These are phyloP conservation scores for Naganishia sp. DNA, from an alignment of 1,284 basidiomycete genomes.

Conservation along the genomic window DNA sequence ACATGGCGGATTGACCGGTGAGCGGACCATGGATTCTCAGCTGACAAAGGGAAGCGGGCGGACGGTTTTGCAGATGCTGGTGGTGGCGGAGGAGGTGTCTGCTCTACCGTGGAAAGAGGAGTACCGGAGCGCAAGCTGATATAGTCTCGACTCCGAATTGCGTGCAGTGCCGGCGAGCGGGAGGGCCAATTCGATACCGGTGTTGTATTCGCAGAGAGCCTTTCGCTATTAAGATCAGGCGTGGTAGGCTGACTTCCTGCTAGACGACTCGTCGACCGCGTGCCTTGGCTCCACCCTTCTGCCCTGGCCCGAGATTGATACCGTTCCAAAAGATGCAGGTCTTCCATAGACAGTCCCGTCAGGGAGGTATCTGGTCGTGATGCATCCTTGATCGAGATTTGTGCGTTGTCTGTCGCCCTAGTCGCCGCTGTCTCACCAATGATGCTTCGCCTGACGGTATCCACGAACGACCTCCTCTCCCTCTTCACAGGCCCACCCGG, in stretches of 20 bases:
- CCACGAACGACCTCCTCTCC: conserved; percentile 1
- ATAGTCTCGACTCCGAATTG: not conserved
- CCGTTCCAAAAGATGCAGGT: conserved; percentile 10
- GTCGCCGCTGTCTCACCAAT: not conserved
- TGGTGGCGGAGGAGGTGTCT: conserved; percentile 6
- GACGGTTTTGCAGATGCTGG: not conserved
- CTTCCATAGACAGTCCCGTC: conserved; percentile 8
- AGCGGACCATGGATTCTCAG: conserved; percentile 3
- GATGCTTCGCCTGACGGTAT: not conserved
- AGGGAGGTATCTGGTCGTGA: not conserved
- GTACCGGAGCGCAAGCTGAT: conserved; percentile 21
- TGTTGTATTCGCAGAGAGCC: too few species aligned
- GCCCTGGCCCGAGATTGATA: conserved; percentile 13
- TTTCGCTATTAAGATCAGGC: not conserved
- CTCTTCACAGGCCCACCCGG: not conserved
- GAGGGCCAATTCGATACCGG: too few species aligned
- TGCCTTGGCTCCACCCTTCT: not conserved
- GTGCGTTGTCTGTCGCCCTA: too few species aligned
- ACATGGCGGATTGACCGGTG: conserved; percentile 8
- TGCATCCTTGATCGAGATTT: too few species aligned
- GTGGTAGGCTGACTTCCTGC: not conserved
- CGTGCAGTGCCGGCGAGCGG: not conserved
- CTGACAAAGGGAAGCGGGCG: conserved; percentile 3
- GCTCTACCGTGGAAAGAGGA: conserved; percentile 1
- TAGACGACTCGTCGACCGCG: not conserved